These are phyloP conservation scores for Lipomyces starkeyi DNA, from an alignment of 805 yeast species.

Conservation along the genomic window DNA sequence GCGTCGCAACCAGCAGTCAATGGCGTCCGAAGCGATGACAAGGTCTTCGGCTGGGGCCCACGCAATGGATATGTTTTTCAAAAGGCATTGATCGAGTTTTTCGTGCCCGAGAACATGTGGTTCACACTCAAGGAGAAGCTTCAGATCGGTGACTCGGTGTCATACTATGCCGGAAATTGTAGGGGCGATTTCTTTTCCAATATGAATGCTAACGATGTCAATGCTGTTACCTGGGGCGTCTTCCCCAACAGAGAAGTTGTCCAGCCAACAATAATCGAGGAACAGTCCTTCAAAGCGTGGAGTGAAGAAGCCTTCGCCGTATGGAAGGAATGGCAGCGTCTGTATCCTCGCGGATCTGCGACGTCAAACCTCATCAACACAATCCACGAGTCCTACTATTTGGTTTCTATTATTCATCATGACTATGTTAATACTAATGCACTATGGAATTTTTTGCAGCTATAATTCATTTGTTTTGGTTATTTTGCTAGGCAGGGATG, in stretches of 20 bases:
- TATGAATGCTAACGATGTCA: conserved; percentile 50
- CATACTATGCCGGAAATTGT: conserved; percentile 77
- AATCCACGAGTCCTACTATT: conserved; percentile 66
- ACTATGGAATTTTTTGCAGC: conserved; percentile 68
- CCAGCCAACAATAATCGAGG: conserved; percentile 91
- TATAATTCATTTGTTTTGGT: neutral
- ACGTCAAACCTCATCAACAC: conserved; percentile 67
- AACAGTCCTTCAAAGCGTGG: conserved; percentile 95
- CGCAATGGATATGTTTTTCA: conserved; percentile 85
- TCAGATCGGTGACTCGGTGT: conserved; percentile 55
- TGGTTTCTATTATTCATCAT: conserved; percentile 88
- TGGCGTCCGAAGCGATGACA: conserved; percentile 77
- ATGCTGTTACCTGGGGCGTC: conserved; percentile 96
- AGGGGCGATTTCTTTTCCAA: conserved; percentile 66
- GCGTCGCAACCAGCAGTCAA: conserved; percentile 97
- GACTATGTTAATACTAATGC: conserved; percentile 75
- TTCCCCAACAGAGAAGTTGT: conserved; percentile 88
- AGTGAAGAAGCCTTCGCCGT: conserved; percentile 91
- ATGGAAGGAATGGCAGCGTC: conserved; percentile 89
- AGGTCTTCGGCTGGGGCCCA: conserved; percentile 98
- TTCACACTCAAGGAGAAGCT: conserved; percentile 61
- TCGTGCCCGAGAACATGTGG: conserved; percentile 79
- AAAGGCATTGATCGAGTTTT: conserved; percentile 90
- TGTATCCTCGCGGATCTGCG: conserved; percentile 62
- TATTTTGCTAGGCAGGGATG: neutral